phyloP scores from a whole-genome alignment of 305 asterid genomes.

The Rubia peregrina region DNA sequence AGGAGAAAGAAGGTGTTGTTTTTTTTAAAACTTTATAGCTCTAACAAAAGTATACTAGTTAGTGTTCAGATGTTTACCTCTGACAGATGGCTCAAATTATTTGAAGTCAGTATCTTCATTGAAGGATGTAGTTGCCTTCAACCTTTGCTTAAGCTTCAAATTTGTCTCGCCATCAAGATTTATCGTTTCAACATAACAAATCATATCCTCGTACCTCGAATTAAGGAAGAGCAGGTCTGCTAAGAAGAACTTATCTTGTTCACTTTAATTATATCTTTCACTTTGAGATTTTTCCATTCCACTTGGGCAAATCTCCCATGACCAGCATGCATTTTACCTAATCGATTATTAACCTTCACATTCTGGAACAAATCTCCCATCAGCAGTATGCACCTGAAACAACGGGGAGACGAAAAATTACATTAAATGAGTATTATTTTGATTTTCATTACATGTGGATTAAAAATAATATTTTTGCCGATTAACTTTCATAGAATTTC shows the following conservation, averaged over 20 bases:
- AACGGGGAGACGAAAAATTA: no score
- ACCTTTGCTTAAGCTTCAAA: slow-evolving; percentile 67
- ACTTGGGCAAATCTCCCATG: slow-evolving; percentile 44
- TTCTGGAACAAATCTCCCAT: slow-evolving; percentile 39
- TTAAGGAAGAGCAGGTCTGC: slow-evolving; percentile 77
- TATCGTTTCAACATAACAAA: slow-evolving; percentile 91
- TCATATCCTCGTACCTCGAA: slow-evolving; percentile 63
- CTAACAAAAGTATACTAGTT: slow-evolving; percentile 71
- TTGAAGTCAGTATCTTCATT: slow-evolving; percentile 34
- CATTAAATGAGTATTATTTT: no score
- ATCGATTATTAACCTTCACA: slow-evolving; percentile 65
- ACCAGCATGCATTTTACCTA: slow-evolving; percentile 57
- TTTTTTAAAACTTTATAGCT: slow-evolving; percentile 52
- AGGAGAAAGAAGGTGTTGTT: slow-evolving; percentile 67
- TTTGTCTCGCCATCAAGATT: slow-evolving; percentile 90
- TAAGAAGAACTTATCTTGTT: slow-evolving; percentile 78
- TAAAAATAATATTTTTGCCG: no score
- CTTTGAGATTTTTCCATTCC: slow-evolving; percentile 68
- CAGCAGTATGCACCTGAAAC: no score
- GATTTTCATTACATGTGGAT: no score
- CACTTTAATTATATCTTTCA: slow-evolving; percentile 71
- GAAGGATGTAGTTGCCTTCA: slow-evolving; percentile 51
- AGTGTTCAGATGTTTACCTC: slow-evolving; percentile 90
- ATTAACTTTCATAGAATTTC: no score
- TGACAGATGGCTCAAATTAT: slow-evolving; percentile 53